Evolutionary conservation across 169 alveolate genomes (phyloP).

Genomic region (Plasmodium knowlesi): DNA sequence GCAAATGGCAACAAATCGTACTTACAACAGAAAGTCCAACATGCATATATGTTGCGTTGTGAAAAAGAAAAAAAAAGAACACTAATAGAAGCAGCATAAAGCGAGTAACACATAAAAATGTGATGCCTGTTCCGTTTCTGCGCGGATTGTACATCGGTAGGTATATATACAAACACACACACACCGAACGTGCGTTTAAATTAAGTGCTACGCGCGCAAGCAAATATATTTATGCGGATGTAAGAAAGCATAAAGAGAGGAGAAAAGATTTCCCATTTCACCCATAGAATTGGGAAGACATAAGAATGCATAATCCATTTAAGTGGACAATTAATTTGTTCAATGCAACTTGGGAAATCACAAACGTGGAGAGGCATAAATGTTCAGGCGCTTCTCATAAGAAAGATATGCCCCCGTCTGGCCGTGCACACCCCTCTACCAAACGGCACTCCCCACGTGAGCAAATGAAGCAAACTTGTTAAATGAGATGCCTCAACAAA

Average conservation of each 20-base stretch:
- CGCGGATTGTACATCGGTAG: background rate
- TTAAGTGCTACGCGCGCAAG: background rate
- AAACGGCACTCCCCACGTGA: background rate
- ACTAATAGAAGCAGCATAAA: background rate
- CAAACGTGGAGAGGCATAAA: background rate
- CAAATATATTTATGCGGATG: background rate
- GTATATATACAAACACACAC: background rate
- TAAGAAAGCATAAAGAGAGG: background rate
- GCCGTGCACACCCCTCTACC: background rate
- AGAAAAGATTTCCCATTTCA: background rate
- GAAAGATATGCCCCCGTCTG: background rate
- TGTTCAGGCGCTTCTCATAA: background rate
- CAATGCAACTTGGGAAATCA: background rate
- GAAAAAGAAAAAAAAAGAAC: background rate
- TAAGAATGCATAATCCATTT: background rate
- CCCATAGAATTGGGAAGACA: background rate
- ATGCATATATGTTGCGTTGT: background rate
- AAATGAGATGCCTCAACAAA: background rate
- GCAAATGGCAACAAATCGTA: background rate
- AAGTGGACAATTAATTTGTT: background rate
- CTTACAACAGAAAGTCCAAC: background rate
- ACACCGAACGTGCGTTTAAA: background rate
- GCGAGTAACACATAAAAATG: background rate
- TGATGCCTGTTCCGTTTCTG: background rate
- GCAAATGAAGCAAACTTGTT: background rate